Evolutionary conservation across 2,329 filamentous ascomycete species (phyloP).

Genomic region (Nemania abortiva): DNA sequence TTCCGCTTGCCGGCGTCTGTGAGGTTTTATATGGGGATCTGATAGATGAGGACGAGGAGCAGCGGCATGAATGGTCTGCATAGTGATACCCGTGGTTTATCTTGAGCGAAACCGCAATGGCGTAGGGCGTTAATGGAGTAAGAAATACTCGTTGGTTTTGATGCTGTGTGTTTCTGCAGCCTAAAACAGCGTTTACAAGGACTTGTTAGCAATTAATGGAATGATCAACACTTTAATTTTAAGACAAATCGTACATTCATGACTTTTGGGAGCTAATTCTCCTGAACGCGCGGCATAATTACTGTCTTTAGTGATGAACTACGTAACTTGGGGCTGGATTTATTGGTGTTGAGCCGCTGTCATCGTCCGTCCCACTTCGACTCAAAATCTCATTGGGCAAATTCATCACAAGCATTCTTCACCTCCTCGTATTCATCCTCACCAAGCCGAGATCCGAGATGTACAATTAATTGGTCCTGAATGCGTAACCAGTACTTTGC

Average conservation of each 20-base stretch:
- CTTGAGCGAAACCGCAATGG: constrained; percentile 18
- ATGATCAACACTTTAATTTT: background rate
- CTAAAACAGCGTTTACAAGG: background rate
- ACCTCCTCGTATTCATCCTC: background rate
- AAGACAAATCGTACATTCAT: background rate
- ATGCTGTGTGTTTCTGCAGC: background rate
- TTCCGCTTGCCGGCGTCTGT: constrained; percentile 93
- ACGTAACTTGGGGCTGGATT: too few relatives aligned
- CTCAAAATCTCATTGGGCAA: constrained; percentile 26
- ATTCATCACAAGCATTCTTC: constrained; percentile 12
- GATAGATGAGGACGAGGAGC: constrained; percentile 40
- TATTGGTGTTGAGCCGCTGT: background rate
- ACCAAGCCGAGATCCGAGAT: background rate
- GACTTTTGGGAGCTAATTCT: background rate
- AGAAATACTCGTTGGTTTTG: background rate
- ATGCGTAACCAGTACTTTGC: background rate
- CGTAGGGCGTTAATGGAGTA: constrained; percentile 11
- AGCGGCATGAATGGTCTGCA: constrained; percentile 6
- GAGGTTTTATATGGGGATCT: constrained; percentile 86
- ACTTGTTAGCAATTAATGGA: background rate
- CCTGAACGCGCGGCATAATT: background rate
- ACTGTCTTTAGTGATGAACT: background rate
- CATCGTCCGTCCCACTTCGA: constrained; percentile 28
- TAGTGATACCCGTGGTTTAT: constrained; percentile 33
- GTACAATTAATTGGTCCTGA: too few relatives aligned